phyloP scores from a whole-genome alignment of 495 filamentous ascomycete species.

The Letharia lupina region DNA sequence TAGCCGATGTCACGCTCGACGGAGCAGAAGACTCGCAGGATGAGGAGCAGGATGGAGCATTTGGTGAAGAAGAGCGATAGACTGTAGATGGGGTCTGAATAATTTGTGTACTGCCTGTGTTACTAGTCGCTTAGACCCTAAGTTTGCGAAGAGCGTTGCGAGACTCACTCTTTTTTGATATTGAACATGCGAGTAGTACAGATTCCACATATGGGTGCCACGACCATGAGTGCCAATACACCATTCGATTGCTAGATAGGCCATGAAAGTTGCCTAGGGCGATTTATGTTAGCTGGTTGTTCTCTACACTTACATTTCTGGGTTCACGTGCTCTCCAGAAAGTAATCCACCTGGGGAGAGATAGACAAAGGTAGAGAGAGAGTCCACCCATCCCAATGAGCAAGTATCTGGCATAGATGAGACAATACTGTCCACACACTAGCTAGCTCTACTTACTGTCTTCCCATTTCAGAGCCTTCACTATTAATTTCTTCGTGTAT shows the following conservation, averaged over 20 bases:
- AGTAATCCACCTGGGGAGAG: neutral
- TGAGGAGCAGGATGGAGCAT: constrained; percentile 22
- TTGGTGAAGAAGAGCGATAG: constrained; percentile 15
- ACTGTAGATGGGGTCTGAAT: constrained; percentile 19
- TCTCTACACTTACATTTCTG: neutral
- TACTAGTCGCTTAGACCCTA: neutral
- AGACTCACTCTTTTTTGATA: constrained; percentile 1
- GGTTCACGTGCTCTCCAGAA: neutral
- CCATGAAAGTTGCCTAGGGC: constrained; percentile 11
- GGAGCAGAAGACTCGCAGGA: constrained; percentile 25
- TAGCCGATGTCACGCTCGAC: constrained; percentile 16
- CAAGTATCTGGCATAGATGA: constrained; percentile 18
- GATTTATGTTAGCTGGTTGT: constrained; percentile 5
- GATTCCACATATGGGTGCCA: constrained; percentile 14
- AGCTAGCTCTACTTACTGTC: constrained; percentile 19
- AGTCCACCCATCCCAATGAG: constrained; percentile 13
- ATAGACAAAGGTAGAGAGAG: neutral
- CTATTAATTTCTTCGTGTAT: constrained; percentile 20
- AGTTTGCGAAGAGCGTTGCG: neutral
- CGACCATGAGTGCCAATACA: constrained; percentile 12
- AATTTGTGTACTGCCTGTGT: constrained; percentile 19
- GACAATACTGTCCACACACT: neutral
- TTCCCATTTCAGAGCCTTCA: constrained; percentile 21
- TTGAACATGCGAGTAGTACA: constrained; percentile 5
- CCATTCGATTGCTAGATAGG: constrained; percentile 1